A percentile compares a stretch with the other conserved stretches of the same genome.
Conservation (phyloP, 179 eudicot genomes). For the Gypsophila paniculata region DNA sequence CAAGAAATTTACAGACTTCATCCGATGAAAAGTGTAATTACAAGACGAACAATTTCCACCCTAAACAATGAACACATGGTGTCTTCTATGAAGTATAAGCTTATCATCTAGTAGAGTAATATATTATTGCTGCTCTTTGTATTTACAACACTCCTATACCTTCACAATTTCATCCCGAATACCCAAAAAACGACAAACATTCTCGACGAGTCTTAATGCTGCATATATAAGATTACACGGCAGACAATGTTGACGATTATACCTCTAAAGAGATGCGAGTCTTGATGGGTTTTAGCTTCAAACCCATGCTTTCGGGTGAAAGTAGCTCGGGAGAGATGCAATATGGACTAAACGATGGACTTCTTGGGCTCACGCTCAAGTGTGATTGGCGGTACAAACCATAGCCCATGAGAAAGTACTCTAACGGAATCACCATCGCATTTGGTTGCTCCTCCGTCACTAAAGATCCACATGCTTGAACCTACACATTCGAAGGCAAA, state of each 20-base stretch:
- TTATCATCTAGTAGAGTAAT: conserved; percentile 10
- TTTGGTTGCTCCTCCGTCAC: conserved; percentile 88
- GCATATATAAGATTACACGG: conserved; percentile 19
- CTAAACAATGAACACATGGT: conserved; percentile 3
- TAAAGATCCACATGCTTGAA: conserved; percentile 74
- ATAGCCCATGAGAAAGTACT: conserved; percentile 77
- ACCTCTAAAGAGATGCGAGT: conserved; percentile 50
- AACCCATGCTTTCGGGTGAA: conserved; percentile 89
- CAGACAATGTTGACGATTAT: not conserved
- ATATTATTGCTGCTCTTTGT: conserved; percentile 3
- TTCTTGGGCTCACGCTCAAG: conserved; percentile 56
- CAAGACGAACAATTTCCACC: conserved; percentile 30
- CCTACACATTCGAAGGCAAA: conserved; percentile 34
- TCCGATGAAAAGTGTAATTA: conserved; percentile 24
- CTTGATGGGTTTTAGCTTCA: conserved; percentile 81
- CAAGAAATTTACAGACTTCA: conserved; percentile 35
- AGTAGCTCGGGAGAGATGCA: conserved; percentile 79
- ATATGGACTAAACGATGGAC: conserved; percentile 33
- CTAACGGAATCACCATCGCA: conserved; percentile 76
- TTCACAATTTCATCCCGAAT: conserved; percentile 15
- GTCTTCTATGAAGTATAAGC: conserved; percentile 19
- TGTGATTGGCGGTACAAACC: conserved; percentile 60
- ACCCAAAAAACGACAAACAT: conserved; percentile 2
- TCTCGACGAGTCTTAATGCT: conserved; percentile 11
- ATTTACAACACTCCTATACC: conserved; percentile 33